Evolutionary conservation across 257 asterid genomes (phyloP).

Genomic region (Pogostemon cablin): DNA sequence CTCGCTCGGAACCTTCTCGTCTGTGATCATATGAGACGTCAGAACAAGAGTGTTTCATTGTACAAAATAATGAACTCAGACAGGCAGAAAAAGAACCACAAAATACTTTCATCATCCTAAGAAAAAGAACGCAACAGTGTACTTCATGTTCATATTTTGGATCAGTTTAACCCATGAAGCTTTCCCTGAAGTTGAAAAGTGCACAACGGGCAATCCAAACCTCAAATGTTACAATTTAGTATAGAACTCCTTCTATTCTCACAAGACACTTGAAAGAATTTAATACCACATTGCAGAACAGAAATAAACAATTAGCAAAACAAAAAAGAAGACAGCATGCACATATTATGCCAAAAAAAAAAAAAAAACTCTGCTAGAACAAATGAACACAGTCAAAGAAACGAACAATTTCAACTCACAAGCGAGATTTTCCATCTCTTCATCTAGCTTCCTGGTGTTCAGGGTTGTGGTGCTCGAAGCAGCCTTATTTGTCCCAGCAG

Average conservation of each 20-base stretch:
- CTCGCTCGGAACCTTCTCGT: constrained; percentile 86
- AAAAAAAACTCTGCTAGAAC: background rate
- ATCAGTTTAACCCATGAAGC: background rate
- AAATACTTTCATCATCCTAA: background rate
- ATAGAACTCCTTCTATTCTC: background rate
- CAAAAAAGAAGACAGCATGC: background rate
- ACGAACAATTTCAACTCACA: constrained; percentile 58
- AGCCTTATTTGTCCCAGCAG: constrained; percentile 86
- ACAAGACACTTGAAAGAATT: background rate
- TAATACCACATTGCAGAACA: background rate
- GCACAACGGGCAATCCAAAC: background rate
- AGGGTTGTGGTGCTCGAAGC: constrained; percentile 73
- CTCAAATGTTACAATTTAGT: background rate
- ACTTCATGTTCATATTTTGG: background rate
- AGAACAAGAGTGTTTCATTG: background rate
- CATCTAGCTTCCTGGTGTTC: constrained; percentile 92
- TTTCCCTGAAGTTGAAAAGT: background rate
- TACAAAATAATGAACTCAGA: no score
- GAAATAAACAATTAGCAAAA: background rate
- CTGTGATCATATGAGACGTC: constrained; percentile 36
- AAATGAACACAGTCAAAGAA: constrained; percentile 2
- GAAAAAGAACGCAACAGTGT: background rate
- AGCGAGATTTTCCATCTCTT: constrained; percentile 84
- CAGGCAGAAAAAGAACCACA: background rate
- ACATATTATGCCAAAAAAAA: background rate